A percentile compares a stretch with the other conserved stretches of the same genome.
phyloP scores from a whole-genome alignment of 192 early-diverging fungal species.

The Phycomyces blakesleeanus region DNA sequence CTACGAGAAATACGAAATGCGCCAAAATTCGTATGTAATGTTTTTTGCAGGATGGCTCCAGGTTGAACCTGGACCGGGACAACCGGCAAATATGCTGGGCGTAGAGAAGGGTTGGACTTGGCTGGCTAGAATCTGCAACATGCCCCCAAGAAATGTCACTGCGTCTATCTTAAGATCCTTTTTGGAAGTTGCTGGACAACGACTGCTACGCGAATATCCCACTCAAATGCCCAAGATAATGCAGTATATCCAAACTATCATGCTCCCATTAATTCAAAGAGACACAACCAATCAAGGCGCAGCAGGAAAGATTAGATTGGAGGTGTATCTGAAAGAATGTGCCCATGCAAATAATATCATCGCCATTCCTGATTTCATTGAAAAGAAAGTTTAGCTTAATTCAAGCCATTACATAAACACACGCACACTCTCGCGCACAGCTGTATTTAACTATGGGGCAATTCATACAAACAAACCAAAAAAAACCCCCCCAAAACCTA shows the following conservation, averaged over 20 bases:
- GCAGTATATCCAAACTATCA: constrained; percentile 27
- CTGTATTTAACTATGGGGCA: no score
- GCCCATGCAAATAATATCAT: neutral
- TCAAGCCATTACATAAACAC: no score
- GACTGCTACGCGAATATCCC: constrained; percentile 35
- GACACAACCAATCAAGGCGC: neutral
- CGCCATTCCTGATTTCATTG: neutral
- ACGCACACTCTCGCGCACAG: no score
- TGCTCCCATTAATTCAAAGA: constrained; percentile 29
- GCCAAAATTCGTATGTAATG: constrained; percentile 63
- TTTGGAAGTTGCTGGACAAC: constrained; percentile 47
- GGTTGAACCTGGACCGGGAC: constrained; percentile 36
- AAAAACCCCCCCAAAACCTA: no score
- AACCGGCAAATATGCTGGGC: constrained; percentile 41
- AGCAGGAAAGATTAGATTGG: neutral
- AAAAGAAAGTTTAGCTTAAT: neutral
- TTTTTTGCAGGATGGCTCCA: constrained; percentile 70
- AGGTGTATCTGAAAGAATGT: neutral
- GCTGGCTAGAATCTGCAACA: constrained; percentile 65
- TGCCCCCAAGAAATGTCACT: constrained; percentile 63
- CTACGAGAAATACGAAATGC: constrained; percentile 57
- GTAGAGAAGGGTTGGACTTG: constrained; percentile 69
- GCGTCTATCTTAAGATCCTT: constrained; percentile 58
- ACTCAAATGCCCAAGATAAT: constrained; percentile 46
- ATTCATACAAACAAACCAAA: no score